Base-by-base conservation (phyloP, 768 basidiomycete genomes). In the Grammothele lineata region DNA sequence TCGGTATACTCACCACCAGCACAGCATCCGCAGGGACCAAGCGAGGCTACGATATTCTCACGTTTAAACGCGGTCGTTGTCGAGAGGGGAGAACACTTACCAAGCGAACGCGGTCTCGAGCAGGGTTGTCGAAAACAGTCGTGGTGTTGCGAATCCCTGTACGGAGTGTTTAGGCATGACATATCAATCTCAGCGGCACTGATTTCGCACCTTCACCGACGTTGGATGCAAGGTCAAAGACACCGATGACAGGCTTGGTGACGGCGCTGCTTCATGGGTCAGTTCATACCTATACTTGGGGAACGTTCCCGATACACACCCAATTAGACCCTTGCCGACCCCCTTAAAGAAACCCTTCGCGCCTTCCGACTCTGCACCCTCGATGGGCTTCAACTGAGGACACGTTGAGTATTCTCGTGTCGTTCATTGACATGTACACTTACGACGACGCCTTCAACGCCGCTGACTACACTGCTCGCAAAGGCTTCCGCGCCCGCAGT, bases 311-410 rank as follows among this genome's bases (percentile, higher is more conserved):
- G 3, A 40, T 2, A 40, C 45, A 35, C 72, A 94, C 91, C 96
- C 96, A 44, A 96, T 92, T 39, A 98, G 72, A 17, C 96, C 93
- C 65, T 93, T 95, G 21, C 96, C 96, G 24, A 99, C 81, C 10
- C 96, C 96, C 66, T 96, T 98, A 76, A 97, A 92, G 69, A 99
- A 99, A 3, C 96, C 96, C 22, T 90, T 70, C 0, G 95, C 94
- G 11, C 96, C 96, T 62, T 87, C 94, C 8, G 81, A 74, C 60
- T 98, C 95, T 1, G 96, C 96, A 4, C 96, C 96, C 67, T 98
- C 94, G 37, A 99, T 82, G 3, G 96, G 96, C 61, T 97, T 96
- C 67, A 93, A 85, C 94, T 95, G 53, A 34, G 35, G 40, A 35
- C n/a, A 11, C 7, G 7, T 27, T n/a, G n/a, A n/a, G 12, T 34